Evolutionary conservation across 2,329 filamentous ascomycete genomes (phyloP).

Genomic region (Conoideocrella luteorostrata): DNA sequence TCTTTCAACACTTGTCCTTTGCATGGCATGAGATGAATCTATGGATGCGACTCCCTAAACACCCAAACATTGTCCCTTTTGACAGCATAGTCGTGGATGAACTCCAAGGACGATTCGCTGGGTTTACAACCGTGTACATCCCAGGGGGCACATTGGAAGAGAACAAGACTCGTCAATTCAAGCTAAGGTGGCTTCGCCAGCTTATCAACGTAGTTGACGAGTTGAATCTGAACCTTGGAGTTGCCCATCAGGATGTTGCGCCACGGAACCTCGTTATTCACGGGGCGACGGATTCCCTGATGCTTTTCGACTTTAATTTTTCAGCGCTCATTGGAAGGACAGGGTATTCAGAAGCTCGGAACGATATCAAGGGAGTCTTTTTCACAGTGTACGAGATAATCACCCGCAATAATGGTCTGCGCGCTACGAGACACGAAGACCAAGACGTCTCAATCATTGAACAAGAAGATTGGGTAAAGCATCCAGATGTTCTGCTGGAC

Average conservation of each 20-base stretch:
- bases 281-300: conserved; percentile 21
- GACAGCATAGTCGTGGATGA: conserved; percentile 28
- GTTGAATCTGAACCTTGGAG: conserved; percentile 29
- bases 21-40: conserved; percentile 31
- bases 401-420: conserved; percentile 20
- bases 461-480: conserved; percentile 23
- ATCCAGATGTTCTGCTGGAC: conserved; percentile 26
- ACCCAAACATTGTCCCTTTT: conserved; percentile 31
- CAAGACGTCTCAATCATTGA: conserved; percentile 15
- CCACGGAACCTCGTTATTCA: conserved; percentile 31
- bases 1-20: conserved; percentile 10
- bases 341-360: conserved; percentile 13
- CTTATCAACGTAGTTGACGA: conserved; percentile 30
- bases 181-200: conserved; percentile 29
- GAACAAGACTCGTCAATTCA: conserved; percentile 25
- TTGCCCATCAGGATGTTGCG: conserved; percentile 32
- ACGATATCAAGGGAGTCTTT: conserved; percentile 26
- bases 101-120: conserved; percentile 24
- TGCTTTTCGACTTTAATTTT: conserved; percentile 31
- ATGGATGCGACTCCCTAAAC: conserved; percentile 24
- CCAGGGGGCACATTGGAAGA: conserved; percentile 26
- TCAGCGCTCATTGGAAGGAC: conserved; percentile 14
- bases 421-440: conserved; percentile 17
- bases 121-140: conserved; percentile 30
- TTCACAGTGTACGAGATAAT: conserved; percentile 32